Percentiles rank a stretch among this genome's conserved stretches.
phyloP scores from a whole-genome alignment of 805 yeast species.

The Candida ponderosae region DNA sequence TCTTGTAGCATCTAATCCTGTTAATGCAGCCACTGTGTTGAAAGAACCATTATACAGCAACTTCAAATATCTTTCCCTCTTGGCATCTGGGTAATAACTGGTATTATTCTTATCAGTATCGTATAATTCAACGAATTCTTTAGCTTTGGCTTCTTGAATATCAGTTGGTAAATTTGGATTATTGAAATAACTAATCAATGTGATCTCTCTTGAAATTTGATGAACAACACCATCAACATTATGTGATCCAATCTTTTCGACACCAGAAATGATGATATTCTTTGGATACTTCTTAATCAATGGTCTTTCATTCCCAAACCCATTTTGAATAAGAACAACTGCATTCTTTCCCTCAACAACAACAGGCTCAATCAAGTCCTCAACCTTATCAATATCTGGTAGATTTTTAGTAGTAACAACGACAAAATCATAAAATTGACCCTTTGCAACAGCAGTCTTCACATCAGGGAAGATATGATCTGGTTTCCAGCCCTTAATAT shows the following conservation, averaged over 20 bases:
- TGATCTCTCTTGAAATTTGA: constrained; percentile 40
- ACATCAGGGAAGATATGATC: constrained; percentile 27
- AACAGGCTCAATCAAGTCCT: constrained; percentile 42
- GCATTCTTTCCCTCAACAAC: constrained; percentile 37
- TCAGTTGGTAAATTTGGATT: constrained; percentile 23
- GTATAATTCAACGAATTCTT: constrained; percentile 39
- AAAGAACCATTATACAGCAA: constrained; percentile 62
- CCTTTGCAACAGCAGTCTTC: constrained; percentile 29
- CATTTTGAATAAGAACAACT: constrained; percentile 53
- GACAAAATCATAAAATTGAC: constrained; percentile 45
- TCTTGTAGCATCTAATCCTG: constrained; percentile 53
- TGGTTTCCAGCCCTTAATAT: constrained; percentile 44
- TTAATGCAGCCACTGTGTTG: constrained; percentile 55
- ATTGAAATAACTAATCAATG: constrained; percentile 40
- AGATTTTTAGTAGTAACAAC: constrained; percentile 57
- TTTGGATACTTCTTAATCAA: constrained; percentile 41
- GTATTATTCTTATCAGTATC: constrained; percentile 33
- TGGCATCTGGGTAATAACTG: constrained; percentile 36
- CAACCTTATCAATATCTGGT: constrained; percentile 51
- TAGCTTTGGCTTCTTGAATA: constrained; percentile 25
- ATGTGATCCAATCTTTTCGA: constrained; percentile 51
- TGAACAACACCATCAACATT: constrained; percentile 35
- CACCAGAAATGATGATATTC: constrained; percentile 50
- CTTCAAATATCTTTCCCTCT: constrained; percentile 54
- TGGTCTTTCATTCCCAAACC: constrained; percentile 52